Evolutionary conservation across 441 rosid genomes (phyloP), one percentile per base, ranked within the genome.

Genomic region (Pelargonium cotyledonis): DNA sequence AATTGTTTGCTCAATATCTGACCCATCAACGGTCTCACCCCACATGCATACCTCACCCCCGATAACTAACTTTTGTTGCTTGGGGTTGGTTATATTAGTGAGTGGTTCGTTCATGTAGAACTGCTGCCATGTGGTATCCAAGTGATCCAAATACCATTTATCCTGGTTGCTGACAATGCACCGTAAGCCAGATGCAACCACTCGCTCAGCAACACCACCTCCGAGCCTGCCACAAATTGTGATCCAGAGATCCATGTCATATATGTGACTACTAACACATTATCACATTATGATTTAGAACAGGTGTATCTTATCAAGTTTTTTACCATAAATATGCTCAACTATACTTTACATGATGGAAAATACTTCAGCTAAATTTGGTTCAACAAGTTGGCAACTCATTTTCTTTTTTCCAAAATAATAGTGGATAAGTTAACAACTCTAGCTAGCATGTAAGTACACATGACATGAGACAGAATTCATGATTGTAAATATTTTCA

Each of bases 31-130:
- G 18, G 43, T 58, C 79, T 88, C 95, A 35, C 91, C 96, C 95
- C 95, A 88, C 89, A 81, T 84, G 75, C 96, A 90, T 31, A 87
- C 97, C 74, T 90, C 92, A 11, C 95, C 92, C 16, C 92, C 92
- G 40, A 90, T 75, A 75, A 90, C 89, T 60, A 88, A 78, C 69
- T 79, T 78, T 77, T 88, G 86, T 65, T 82, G 79, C 65, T 79
- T 64, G 14, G 64, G 9, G 57, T 88, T 70, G 5, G 71, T 77
- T 68, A 90, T 85, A 57, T 80, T 70, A 76, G 76, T 61, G 26
- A 87, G 80, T 8, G 96, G 95, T 71, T 90, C 91, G 35, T 86
- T 86, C 51, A 11, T 41, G 65, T 84, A 88, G 76, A 88, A 85
- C 21, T 73, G 76, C 76, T 82, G 70, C 95, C 92, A 90, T 23